Evolutionary conservation across 2,329 filamentous ascomycete species (phyloP).

Genomic region (Aspergillus proliferans): DNA sequence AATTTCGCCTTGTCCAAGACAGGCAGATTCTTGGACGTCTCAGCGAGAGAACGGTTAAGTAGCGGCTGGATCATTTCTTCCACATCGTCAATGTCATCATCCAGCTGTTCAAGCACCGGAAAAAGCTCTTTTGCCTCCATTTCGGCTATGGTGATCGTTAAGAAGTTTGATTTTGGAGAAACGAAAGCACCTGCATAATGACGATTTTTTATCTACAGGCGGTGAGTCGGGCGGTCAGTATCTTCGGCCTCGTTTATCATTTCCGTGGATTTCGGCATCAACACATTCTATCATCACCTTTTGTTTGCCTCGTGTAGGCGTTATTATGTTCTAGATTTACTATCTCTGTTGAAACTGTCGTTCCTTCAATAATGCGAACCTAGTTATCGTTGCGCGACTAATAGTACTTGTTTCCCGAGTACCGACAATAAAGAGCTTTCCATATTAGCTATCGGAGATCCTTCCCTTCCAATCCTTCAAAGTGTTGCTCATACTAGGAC

Average conservation of each 20-base stretch:
- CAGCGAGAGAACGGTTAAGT: constrained; percentile 57
- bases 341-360: neutral
- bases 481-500: constrained; percentile 30
- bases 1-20: constrained; percentile 94
- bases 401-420: neutral
- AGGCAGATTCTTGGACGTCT: constrained; percentile 70
- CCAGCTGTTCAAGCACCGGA: constrained; percentile 66
- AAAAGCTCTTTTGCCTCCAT: constrained; percentile 57
- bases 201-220: constrained; percentile 16
- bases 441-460: constrained; percentile 6
- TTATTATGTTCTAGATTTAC: neutral
- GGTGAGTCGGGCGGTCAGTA: constrained; percentile 16
- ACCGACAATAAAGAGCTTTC: neutral
- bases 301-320: neutral
- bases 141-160: constrained; percentile 9
- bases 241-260: neutral
- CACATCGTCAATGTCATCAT: constrained; percentile 71
- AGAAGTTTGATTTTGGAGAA: constrained; percentile 7
- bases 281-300: neutral
- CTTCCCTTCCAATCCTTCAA: constrained; percentile 19
- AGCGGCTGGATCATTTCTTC: constrained; percentile 70
- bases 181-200: constrained; percentile 1
- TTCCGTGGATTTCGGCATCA: neutral
- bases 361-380: neutral
- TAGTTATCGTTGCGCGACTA: neutral